Percentiles rank a stretch among this genome's conserved stretches.
Conservation (phyloP, 106 monocot species). For the Phalaenopsis aphrodite region DNA sequence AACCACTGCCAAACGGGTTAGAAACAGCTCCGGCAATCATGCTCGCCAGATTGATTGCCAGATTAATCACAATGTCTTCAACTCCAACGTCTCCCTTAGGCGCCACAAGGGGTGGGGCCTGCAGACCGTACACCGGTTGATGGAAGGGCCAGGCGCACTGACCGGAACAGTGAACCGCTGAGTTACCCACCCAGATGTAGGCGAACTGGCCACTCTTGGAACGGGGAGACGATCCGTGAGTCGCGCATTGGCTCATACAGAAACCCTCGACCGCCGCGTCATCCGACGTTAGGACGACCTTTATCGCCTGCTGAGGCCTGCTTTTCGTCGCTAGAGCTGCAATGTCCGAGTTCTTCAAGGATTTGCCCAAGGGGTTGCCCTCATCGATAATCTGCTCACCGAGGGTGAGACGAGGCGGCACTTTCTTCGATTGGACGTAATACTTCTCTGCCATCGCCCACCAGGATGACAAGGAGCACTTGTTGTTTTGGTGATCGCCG, state of each 20-base stretch:
- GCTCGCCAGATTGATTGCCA: too few species aligned
- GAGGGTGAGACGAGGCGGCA: constrained; percentile 18
- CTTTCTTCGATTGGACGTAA: constrained; percentile 14
- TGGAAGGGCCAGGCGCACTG: too few species aligned
- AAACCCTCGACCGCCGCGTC: constrained; percentile 53
- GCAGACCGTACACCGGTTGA: too few species aligned
- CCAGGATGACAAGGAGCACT: constrained; percentile 45
- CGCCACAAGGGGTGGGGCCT: constrained; percentile 24
- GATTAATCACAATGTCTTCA: constrained; percentile 30
- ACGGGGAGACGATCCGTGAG: constrained; percentile 11
- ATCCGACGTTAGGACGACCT: constrained; percentile 31
- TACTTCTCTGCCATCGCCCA: constrained; percentile 44
- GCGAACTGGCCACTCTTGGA: constrained; percentile 13
- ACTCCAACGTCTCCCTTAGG: constrained; percentile 46
- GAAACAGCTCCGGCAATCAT: constrained; percentile 36
- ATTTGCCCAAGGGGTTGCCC: constrained; percentile 25
- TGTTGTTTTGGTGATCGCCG: not conserved
- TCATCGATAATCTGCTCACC: constrained; percentile 40
- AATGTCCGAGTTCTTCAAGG: constrained; percentile 24
- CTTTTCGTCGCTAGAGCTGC: constrained; percentile 19
- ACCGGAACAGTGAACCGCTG: constrained; percentile 33
- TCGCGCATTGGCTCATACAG: constrained; percentile 47
- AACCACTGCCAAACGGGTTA: constrained; percentile 32
- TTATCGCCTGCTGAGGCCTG: constrained; percentile 13
- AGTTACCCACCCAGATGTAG: constrained; percentile 41